Evolutionary conservation across 495 filamentous ascomycete species (phyloP).

Genomic region (Xylaria castorea): DNA sequence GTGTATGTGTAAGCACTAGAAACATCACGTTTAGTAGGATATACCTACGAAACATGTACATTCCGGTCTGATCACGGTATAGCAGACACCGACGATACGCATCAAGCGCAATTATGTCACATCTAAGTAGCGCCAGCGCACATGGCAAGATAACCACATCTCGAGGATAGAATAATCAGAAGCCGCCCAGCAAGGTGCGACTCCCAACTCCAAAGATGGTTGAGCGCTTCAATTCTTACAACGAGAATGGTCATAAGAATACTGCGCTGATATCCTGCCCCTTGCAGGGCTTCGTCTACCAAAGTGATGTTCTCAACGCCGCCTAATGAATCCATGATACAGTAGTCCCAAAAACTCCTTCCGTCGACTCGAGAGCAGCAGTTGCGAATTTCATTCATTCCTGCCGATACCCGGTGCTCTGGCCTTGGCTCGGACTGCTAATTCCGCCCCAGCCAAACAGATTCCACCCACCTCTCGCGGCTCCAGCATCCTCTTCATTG

Average conservation of each 20-base stretch:
- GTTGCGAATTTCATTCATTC: background rate
- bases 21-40: conserved; percentile 2
- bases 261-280: conserved; percentile 24
- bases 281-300: conserved; percentile 20
- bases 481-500: conserved; percentile 23
- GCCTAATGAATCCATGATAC: conserved; percentile 20
- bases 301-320: conserved; percentile 24
- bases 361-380: background rate
- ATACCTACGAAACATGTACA: conserved; percentile 5
- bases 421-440: conserved; percentile 20
- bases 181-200: conserved; percentile 23
- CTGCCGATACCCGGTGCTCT: conserved; percentile 26
- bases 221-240: conserved; percentile 21
- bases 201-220: conserved; percentile 32
- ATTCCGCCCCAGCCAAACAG: conserved; percentile 62
- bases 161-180: conserved; percentile 33
- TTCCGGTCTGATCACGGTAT: conserved; percentile 4
- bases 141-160: conserved; percentile 28
- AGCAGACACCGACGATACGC: conserved; percentile 23
- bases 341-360: conserved; percentile 11
- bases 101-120: conserved; percentile 23
- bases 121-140: conserved; percentile 2
- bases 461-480: conserved; percentile 58
- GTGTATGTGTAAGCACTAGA: background rate
- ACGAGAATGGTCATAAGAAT: conserved; percentile 1